phyloP scores from a whole-genome alignment of 441 rosid genomes.

The Populus hybrid region DNA sequence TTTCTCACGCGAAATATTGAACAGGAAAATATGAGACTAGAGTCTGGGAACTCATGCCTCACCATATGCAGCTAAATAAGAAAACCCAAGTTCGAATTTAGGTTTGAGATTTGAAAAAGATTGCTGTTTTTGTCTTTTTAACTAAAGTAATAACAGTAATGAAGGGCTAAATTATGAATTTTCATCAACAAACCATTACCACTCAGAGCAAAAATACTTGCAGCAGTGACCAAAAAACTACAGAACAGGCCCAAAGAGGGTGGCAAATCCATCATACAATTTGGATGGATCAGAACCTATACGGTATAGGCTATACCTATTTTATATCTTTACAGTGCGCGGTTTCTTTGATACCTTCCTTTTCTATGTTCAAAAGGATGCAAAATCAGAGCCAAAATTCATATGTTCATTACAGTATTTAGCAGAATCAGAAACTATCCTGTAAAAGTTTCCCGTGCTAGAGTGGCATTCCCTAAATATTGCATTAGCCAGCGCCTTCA shows the following conservation, averaged over 20 bases:
- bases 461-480: background rate
- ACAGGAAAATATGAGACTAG: too few relatives aligned
- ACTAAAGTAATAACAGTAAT: too few relatives aligned
- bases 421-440: constrained; percentile 1
- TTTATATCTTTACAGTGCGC: background rate
- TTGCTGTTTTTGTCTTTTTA: too few relatives aligned
- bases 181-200: background rate
- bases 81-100: too few relatives aligned
- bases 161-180: too few relatives aligned
- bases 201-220: background rate
- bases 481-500: background rate
- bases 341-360: too few relatives aligned
- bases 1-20: too few relatives aligned
- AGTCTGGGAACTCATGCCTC: too few relatives aligned
- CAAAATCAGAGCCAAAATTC: background rate
- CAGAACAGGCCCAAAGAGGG: background rate
- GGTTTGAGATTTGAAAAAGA: too few relatives aligned
- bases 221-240: background rate
- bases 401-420: background rate
- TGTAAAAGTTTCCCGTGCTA: background rate
- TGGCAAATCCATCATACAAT: background rate
- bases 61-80: too few relatives aligned
- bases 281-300: background rate
- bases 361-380: too few relatives aligned
- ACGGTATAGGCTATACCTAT: too few relatives aligned